Evolutionary conservation across 2,329 filamentous ascomycete species (phyloP).

Genomic region (Bipolaris sorokiniana): DNA sequence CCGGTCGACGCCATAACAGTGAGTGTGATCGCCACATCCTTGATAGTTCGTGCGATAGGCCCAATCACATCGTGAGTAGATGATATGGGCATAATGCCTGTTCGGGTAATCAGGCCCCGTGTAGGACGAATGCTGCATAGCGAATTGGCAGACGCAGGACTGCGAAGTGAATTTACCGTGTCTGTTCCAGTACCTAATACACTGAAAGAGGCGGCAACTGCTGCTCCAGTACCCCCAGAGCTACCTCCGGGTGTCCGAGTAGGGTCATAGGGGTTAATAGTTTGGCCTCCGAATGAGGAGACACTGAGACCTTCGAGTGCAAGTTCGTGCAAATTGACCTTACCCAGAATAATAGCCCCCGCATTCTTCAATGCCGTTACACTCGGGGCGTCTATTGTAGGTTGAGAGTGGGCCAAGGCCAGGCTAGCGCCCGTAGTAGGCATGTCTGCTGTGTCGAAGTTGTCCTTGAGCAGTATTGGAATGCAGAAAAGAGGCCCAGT

Average conservation of each 20-base stretch:
- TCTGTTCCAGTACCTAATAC: slow-evolving; percentile 66
- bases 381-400: slow-evolving; percentile 57
- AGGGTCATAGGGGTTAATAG: slow-evolving; percentile 69
- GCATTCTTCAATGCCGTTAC: slow-evolving; percentile 58
- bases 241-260: slow-evolving; percentile 70
- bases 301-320: slow-evolving; percentile 68
- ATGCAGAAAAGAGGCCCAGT: slow-evolving; percentile 65
- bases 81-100: slow-evolving; percentile 63
- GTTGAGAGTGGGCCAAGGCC: slow-evolving; percentile 57
- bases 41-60: slow-evolving; percentile 59
- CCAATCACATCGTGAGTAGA: slow-evolving; percentile 64
- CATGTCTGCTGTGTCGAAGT: slow-evolving; percentile 63
- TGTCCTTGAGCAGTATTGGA: slow-evolving; percentile 69
- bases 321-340: slow-evolving; percentile 67
- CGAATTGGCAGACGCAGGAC: slow-evolving; percentile 66
- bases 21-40: slow-evolving; percentile 59
- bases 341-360: slow-evolving; percentile 63
- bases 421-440: slow-evolving; percentile 64
- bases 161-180: slow-evolving; percentile 66
- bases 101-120: slow-evolving; percentile 57
- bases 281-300: slow-evolving; percentile 68
- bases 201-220: slow-evolving; percentile 63
- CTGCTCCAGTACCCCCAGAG: slow-evolving; percentile 67
- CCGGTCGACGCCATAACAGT: slow-evolving; percentile 61
- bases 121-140: slow-evolving; percentile 67